Conservation (phyloP, 139 green algal species). For the Chlorella sp. region DNA sequence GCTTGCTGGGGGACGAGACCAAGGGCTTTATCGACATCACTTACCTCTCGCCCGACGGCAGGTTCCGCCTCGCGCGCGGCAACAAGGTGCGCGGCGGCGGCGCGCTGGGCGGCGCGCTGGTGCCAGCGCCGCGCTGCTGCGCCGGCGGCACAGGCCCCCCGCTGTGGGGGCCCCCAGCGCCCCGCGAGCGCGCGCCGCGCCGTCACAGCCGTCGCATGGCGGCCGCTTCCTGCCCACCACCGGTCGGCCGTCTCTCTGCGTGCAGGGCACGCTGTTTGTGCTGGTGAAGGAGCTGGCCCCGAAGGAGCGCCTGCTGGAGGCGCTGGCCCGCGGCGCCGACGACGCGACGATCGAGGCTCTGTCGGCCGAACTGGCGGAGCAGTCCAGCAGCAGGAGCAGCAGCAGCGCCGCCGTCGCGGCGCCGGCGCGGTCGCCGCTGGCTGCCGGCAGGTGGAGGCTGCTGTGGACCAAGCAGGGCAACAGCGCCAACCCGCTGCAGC, state of each 20-base stretch:
- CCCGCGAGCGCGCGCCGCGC: too few species aligned
- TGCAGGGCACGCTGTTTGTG: slow-evolving; percentile 65
- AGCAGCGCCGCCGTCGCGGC: background rate
- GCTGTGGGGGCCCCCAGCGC: too few species aligned
- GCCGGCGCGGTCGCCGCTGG: slow-evolving; percentile 47
- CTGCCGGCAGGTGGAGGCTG: slow-evolving; percentile 68
- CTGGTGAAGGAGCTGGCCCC: slow-evolving; percentile 52
- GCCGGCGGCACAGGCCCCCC: too few species aligned
- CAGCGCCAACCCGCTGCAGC: slow-evolving; percentile 68
- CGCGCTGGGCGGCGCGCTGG: too few species aligned
- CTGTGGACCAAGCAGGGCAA: slow-evolving; percentile 69
- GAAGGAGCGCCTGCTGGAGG: slow-evolving; percentile 53
- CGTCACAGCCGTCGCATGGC: too few species aligned
- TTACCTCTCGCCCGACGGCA: slow-evolving; percentile 68
- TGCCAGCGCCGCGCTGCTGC: too few species aligned
- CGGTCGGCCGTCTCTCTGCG: too few species aligned
- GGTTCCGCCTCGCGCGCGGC: slow-evolving; percentile 75
- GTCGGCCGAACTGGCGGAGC: slow-evolving; percentile 33
- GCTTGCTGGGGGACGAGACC: slow-evolving; percentile 89
- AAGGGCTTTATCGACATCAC: slow-evolving; percentile 93
- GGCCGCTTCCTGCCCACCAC: too few species aligned
- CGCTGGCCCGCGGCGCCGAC: slow-evolving; percentile 28
- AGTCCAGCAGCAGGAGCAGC: background rate
- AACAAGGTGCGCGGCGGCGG: slow-evolving; percentile 70
- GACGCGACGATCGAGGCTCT: slow-evolving; percentile 29